These are phyloP conservation scores for Elsinoe australis DNA, from an alignment of 2,329 filamentous ascomycete species.

Conservation along the genomic window DNA sequence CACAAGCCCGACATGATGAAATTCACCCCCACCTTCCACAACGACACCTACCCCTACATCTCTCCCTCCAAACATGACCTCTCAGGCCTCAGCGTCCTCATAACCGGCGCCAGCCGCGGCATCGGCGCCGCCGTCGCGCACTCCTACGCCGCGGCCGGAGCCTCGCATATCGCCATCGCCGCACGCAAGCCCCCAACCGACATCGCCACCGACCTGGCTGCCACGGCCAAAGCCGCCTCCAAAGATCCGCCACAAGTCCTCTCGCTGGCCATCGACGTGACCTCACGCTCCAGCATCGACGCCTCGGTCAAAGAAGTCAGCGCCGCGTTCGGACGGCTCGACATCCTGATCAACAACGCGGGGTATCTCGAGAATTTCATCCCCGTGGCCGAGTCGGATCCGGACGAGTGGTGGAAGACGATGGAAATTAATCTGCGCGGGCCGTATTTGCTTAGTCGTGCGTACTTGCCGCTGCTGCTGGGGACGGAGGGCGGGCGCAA, in stretches of 20 bases:
- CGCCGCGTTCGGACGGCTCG: conserved; percentile 31
- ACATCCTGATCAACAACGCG: conserved; percentile 46
- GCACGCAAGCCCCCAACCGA: conserved; percentile 44
- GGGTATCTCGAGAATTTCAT: conserved; percentile 30
- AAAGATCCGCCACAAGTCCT: conserved; percentile 36
- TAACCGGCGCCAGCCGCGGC: conserved; percentile 33
- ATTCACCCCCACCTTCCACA: conserved; percentile 27
- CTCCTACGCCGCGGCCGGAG: conserved; percentile 50
- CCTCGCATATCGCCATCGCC: conserved; percentile 45
- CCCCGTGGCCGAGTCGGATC: conserved; percentile 26
- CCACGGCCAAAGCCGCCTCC: conserved; percentile 33
- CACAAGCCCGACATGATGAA: background rate
- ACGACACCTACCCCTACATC: conserved; percentile 48
- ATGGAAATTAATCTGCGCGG: conserved; percentile 48
- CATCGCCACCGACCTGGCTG: conserved; percentile 31
- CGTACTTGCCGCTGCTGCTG: conserved; percentile 44
- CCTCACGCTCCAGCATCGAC: conserved; percentile 32
- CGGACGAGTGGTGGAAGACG: conserved; percentile 40
- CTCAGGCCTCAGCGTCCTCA: conserved; percentile 39
- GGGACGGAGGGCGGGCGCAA: conserved; percentile 30
- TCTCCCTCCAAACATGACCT: conserved; percentile 36
- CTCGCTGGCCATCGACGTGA: conserved; percentile 39
- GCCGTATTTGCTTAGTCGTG: conserved; percentile 27
- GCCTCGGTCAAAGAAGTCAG: conserved; percentile 31
- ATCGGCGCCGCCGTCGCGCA: conserved; percentile 45